Base-by-base conservation (phyloP, 1,284 basidiomycete species). In the Boletellus deceptivus region DNA sequence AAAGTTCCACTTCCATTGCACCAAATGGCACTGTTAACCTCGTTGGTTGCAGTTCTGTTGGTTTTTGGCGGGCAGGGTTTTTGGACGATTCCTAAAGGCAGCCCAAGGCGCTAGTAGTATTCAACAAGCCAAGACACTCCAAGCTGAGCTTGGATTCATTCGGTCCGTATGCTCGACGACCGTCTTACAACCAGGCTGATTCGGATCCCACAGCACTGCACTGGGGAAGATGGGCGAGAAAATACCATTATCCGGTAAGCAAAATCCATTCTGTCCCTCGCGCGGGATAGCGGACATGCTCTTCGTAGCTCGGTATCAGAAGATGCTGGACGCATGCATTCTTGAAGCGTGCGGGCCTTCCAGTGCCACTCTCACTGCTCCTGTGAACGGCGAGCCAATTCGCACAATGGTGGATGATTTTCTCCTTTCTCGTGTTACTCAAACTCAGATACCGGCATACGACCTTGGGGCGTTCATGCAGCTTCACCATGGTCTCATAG, bases 31-130 rank as follows among this genome's bases (percentile, higher is more conserved):
- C 46, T 38, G 14, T 8, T 16, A 25, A 4, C 48, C 8, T 36
- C 6, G 13, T 10, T 27, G 0, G 20, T 34, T n/a, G 11, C 48
- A 88, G 84, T 84, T 85, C 56, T 80, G 77, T 55, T 89, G 84
- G 83, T 86, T 84, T 62, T 74, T 78, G 51, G 76, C 77, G 39
- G 85, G 83, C 1, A 74, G 83, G 25, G 81, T 86, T 6, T 72
- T 89, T 24, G 75, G 80, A 7, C 76, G 84, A 13, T 85, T 87
- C 63, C 64, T 84, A 29, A 76, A 79, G 55, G 79, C 79, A 36
- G 80, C 83, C 6, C 71, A 80, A 25, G 77, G 83, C 39, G 72
- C 73, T 9, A 75, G 77, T 31, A 76, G 73, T 48, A 62, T 70
- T 31, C 77, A 82, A 29, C 80, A 85, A 60, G 72, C 78, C 22